Evolutionary conservation across 805 yeast species (phyloP).

Genomic region (Cyberlindnera maclurae): DNA sequence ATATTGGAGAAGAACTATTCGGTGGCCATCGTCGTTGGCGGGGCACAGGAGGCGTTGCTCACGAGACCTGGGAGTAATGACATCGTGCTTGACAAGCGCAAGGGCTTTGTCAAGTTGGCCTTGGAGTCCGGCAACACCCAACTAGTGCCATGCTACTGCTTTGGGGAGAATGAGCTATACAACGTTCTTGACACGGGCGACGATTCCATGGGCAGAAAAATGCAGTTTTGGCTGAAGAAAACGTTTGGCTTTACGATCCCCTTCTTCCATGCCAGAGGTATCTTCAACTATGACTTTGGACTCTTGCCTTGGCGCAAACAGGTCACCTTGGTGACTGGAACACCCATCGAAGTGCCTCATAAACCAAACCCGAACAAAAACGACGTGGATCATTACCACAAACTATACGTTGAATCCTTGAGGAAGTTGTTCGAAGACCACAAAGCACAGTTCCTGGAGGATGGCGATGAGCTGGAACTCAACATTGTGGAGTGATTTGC

Average conservation of each 20-base stretch:
- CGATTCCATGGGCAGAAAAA: constrained; percentile 39
- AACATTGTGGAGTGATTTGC: constrained; percentile 18
- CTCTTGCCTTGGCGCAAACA: constrained; percentile 79
- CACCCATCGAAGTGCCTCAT: constrained; percentile 55
- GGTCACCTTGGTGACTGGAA: constrained; percentile 68
- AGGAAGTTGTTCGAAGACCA: constrained; percentile 58
- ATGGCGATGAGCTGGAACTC: constrained; percentile 9
- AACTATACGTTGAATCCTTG: constrained; percentile 58
- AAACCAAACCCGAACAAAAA: constrained; percentile 36
- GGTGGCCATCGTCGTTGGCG: constrained; percentile 89
- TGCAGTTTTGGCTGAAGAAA: constrained; percentile 69
- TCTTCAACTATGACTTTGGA: constrained; percentile 90
- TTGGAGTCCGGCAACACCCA: constrained; percentile 68
- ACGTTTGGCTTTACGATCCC: constrained; percentile 82
- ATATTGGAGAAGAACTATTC: constrained; percentile 61
- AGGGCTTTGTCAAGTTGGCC: constrained; percentile 87
- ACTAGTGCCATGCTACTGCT: constrained; percentile 82
- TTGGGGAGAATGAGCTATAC: constrained; percentile 78
- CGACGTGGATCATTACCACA: constrained; percentile 65
- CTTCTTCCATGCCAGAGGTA: constrained; percentile 84
- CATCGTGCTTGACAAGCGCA: constrained; percentile 67
- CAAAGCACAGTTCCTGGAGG: constrained; percentile 39
- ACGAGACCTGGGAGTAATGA: constrained; percentile 54
- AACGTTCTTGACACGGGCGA: constrained; percentile 39
- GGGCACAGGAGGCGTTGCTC: constrained; percentile 83